Evolutionary conservation across 148 eudicot species (phyloP), one percentile per base, ranked within the genome.

Genomic region (Oxyria digyna): DNA sequence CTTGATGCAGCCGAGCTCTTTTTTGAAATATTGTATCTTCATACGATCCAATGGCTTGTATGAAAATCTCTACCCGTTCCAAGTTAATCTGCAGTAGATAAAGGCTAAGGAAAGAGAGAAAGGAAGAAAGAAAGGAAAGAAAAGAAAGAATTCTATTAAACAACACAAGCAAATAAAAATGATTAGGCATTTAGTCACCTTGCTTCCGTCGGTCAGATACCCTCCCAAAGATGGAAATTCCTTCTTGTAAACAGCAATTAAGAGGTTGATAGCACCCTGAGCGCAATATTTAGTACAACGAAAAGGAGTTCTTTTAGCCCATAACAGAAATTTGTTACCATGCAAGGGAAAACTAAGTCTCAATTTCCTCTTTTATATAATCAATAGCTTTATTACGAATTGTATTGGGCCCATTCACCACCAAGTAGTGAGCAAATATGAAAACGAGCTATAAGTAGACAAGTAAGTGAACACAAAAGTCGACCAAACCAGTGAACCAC

Each of bases 11-110:
- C 42, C 89, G 82, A 49, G 86, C 87, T 72, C 98, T 88, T 85
- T 94, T 94, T 74, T 84, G 86, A 69, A 94, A 94, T 64, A 94
- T 94, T 52, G 80, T 80, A 67, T 94, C 97, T 80, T 94, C 98
- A 73, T 86, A 94, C 63, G 90, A 82, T 74, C 98, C 98, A 73
- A 94, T 86, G 73, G 98, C 96, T 79, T 94, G 97, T 73, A 94
- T 94, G 62, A 90, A 94, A 23, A 80, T 84, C 72, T 88, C 96
- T 62, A 94, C 98, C 75, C 83, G 85, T 62, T 76, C 77, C 72
- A 94, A 69, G 76, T 85, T 77, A 42, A 92, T 92, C 98, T 94
- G 91, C 48, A 62, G 71, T 12, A 41, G 15, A 66, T 73, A 69
- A 33, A 69, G 48, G 65, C 26, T n/a, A 46, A 35, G 32, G 40